Base-by-base conservation (phyloP, 1,284 basidiomycete species). In the Moniliella sp. region DNA sequence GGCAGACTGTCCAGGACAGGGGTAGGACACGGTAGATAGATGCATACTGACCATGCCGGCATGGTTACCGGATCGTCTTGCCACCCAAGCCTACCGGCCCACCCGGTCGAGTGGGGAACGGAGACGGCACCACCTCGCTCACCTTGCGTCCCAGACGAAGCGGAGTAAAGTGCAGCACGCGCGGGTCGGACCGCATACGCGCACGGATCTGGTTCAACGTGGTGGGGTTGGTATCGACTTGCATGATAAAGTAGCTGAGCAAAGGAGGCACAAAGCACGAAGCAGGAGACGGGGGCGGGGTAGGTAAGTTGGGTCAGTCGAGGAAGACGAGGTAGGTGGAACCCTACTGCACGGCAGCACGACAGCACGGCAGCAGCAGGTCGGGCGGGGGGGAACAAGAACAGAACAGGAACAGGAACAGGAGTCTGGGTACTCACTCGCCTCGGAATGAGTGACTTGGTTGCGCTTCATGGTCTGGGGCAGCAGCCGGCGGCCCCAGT, bases 191-290 rank as follows among this genome's bases (percentile, higher is more conserved):
- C 10, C 74, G 71, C 61, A 84, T 69, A 33, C 76, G 67, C 15
- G 65, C 63, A 45, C 72, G 71, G 25, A 84, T 66, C 3, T 68
- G 65, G 14, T 67, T 65, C 36, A 83, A 67, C 0, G 72, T 72
- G 30, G 66, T 65, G 5, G 80, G 79, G 5, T 77, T 77, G 3
- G 78, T 72, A 65, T 84, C 81, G 57, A 83, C 84, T 57, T 82
- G 71, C 66, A 84, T 71, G 10, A 76, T 72, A 78, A 80, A 84
- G 61, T 83, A 83, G 52, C 81, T 84, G 49, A n/a, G 16, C 27
- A 28, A 25, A 15, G 18, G n/a, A 21, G 27, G 39, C 17, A 5
- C 15, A 15, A n/a, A n/a, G n/a, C n/a, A n/a, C n/a, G n/a, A n/a
- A n/a, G n/a, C n/a, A n/a, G n/a, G n/a, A n/a, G n/a, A n/a, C n/a